Conservation (phyloP, 1,139 yeast genomes). For the Yamadazyma oceani region DNA sequence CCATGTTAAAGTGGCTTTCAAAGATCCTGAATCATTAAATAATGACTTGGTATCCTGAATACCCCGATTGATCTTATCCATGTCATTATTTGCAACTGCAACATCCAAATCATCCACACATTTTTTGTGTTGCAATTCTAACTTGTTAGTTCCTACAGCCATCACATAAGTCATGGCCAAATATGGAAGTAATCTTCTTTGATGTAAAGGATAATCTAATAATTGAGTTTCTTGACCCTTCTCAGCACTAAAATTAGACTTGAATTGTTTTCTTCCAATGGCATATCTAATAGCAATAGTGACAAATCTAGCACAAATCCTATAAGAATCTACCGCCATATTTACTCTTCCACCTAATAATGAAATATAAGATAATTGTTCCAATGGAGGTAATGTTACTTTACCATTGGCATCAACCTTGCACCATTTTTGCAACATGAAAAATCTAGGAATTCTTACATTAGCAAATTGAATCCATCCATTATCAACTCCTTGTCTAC, state of each 20-base stretch:
- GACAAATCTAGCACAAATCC: slow-evolving; percentile 41
- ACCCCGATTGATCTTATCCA: slow-evolving; percentile 29
- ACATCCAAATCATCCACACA: slow-evolving; percentile 34
- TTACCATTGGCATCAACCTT: slow-evolving; percentile 42
- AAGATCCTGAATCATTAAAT: slow-evolving; percentile 46
- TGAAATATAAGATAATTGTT: slow-evolving; percentile 49
- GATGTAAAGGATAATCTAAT: slow-evolving; percentile 49
- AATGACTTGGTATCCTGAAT: slow-evolving; percentile 40
- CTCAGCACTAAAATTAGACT: slow-evolving; percentile 18
- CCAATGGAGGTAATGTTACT: slow-evolving; percentile 45
- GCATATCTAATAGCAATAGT: slow-evolving; percentile 49
- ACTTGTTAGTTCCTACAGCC: slow-evolving; percentile 41
- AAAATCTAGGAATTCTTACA: slow-evolving; percentile 46
- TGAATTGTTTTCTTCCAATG: slow-evolving; percentile 47
- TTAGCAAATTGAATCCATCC: slow-evolving; percentile 51
- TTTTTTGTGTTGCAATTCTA: slow-evolving; percentile 30
- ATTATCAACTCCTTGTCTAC: slow-evolving; percentile 50
- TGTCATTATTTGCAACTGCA: slow-evolving; percentile 37
- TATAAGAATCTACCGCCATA: slow-evolving; percentile 46
- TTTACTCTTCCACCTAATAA: slow-evolving; percentile 47
- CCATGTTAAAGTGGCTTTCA: slow-evolving; percentile 49
- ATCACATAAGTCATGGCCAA: slow-evolving; percentile 45
- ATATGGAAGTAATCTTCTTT: slow-evolving; percentile 45
- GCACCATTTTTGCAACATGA: slow-evolving; percentile 51
- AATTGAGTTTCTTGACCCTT: slow-evolving; percentile 36